Percentiles rank a stretch among this genome's conserved stretches.
Evolutionary conservation across 176 grass and related monocot genomes (phyloP).

Genomic region (Oryza australiensis): DNA sequence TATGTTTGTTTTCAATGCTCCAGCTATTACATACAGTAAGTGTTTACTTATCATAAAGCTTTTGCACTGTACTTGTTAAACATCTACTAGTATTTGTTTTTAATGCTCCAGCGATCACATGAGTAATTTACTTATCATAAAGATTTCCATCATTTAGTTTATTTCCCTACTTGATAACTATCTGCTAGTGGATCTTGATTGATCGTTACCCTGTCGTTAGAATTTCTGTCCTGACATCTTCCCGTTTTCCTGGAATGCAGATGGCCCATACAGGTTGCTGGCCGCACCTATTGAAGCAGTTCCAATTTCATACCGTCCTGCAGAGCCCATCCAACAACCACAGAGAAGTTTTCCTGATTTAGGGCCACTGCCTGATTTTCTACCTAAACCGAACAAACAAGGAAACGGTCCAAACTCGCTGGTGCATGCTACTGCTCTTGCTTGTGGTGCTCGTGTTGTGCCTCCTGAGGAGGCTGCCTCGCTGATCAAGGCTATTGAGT

Average conservation of each 20-base stretch:
- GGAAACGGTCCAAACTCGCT: constrained; percentile 35
- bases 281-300: constrained; percentile 68
- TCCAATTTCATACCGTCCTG: constrained; percentile 73
- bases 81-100: background rate
- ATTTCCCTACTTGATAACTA: background rate
- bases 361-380: constrained; percentile 19
- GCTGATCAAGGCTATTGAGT: constrained; percentile 67
- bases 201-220: background rate
- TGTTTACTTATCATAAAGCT: background rate
- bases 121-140: background rate
- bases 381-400: constrained; percentile 37
- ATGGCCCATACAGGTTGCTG: constrained; percentile 41
- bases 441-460: constrained; percentile 77
- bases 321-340: constrained; percentile 34
- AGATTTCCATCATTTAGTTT: background rate
- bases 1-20: background rate
- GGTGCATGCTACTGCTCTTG: constrained; percentile 81
- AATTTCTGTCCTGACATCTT: constrained; percentile 16
- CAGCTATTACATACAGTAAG: background rate
- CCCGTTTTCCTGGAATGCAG: constrained; percentile 37
- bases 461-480: constrained; percentile 57
- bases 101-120: background rate
- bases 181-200: constrained; percentile 7
- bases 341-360: constrained; percentile 32
- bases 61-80: background rate